Conservation (phyloP, 1,139 yeast species). For the Geotrichum fermentans region DNA sequence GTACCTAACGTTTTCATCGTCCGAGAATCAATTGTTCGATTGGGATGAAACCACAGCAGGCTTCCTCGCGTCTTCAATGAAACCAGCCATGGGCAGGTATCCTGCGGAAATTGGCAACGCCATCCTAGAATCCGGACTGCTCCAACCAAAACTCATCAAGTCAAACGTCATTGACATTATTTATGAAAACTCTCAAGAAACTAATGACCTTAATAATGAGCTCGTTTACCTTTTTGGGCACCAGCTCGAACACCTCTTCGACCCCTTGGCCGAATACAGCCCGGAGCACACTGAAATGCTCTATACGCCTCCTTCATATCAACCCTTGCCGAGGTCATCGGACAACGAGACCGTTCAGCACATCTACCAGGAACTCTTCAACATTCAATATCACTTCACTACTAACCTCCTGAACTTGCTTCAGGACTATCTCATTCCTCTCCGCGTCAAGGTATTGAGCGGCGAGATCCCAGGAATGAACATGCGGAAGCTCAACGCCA, state of each 20-base stretch:
- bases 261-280: slow-evolving; percentile 83
- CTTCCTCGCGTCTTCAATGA: slow-evolving; percentile 57
- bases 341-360: slow-evolving; percentile 37
- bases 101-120: slow-evolving; percentile 57
- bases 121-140: slow-evolving; percentile 51
- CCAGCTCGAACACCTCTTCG: slow-evolving; percentile 82
- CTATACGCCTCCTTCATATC: slow-evolving; percentile 49
- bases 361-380: slow-evolving; percentile 61
- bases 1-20: slow-evolving; percentile 14
- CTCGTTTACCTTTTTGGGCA: slow-evolving; percentile 73
- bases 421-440: slow-evolving; percentile 73
- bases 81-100: slow-evolving; percentile 44
- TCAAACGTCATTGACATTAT: slow-evolving; percentile 68
- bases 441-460: slow-evolving; percentile 63
- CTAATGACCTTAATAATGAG: slow-evolving; percentile 64
- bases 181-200: slow-evolving; percentile 50
- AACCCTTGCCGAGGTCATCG: slow-evolving; percentile 24
- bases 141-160: slow-evolving; percentile 51
- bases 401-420: slow-evolving; percentile 65
- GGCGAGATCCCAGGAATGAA: slow-evolving; percentile 46
- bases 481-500: slow-evolving; percentile 61
- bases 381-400: slow-evolving; percentile 70
- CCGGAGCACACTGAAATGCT: slow-evolving; percentile 76
- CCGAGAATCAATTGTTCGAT: slow-evolving; percentile 22
- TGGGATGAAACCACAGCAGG: slow-evolving; percentile 83